Base-by-base conservation (phyloP, 768 basidiomycete genomes). In the Neoboletus subvelutipes region DNA sequence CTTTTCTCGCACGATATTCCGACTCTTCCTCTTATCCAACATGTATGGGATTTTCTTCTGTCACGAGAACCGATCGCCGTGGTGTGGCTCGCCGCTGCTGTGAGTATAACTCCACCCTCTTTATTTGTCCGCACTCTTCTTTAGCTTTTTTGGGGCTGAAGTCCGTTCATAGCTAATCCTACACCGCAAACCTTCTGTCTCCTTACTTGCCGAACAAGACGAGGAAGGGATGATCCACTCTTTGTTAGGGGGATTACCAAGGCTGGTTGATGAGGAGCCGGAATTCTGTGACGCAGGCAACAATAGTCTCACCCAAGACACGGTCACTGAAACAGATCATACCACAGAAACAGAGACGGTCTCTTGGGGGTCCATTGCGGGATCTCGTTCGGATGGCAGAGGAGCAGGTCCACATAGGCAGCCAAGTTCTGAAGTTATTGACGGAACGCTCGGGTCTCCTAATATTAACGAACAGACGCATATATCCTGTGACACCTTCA, bases 1-100 rank as follows among this genome's bases (percentile, higher is more conserved):
- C 80, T 96, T 31, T 94, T 98, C 75, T 86, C 94, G 12, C 94
- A 98, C 70, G 94, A 97, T 63, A 81, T 94, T 55, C 92, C 94
- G 9, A 90, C 90, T 2, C 80, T 96, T n/a, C 82, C 88, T 5
- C 84, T 94, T 39, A 89, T 94, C 28, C 94, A 96, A 68, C 88
- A 94, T 60, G 83, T 94, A 46, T 98, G 96, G 71, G 94, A 98
- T 72, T 98, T 86, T 67, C 73, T 97, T 11, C 75, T 98, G 13
- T 83, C 85, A 60, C 80, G 94, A 36, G 92, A 92, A 26, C 94
- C 94, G 11, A 82, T 94, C 29, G 78, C 80, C 1, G 79, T 85
- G 3, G 87, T 96, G 0, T 98, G 96, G 76, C 82, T 97, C 11
- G 86, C 85, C 17, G 83, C 87, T 34, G 87, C 90, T 40, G 93